Evolutionary conservation across 192 early-diverging fungal genomes (phyloP).

Genomic region (Haplosporangium gracile): DNA sequence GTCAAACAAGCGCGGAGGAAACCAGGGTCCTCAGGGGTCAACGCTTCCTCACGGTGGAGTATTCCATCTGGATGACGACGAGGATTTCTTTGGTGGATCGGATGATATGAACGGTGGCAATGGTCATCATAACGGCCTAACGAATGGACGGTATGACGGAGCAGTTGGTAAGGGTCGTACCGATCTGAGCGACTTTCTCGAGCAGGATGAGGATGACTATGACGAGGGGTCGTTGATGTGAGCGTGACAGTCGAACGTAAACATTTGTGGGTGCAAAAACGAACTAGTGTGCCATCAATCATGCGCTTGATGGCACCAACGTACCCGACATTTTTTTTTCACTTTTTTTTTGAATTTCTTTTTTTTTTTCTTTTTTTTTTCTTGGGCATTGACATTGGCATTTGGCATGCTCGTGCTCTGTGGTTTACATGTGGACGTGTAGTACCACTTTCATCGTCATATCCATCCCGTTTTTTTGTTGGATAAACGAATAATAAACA

Average conservation of each 20-base stretch:
- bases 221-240: conserved; percentile 39
- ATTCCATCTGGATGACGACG: conserved; percentile 44
- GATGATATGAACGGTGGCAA: background rate
- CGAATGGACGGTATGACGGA: background rate
- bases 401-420: background rate
- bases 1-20: background rate
- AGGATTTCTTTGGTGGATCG: background rate
- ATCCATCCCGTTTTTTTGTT: background rate
- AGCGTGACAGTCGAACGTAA: background rate
- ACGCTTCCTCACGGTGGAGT: conserved; percentile 47
- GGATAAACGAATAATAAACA: background rate
- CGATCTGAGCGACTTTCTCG: conserved; percentile 16
- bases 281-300: background rate
- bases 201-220: conserved; percentile 18
- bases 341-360: background rate
- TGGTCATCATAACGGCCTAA: conserved; percentile 1
- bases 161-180: background rate
- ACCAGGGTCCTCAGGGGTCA: conserved; percentile 5
- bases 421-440: background rate
- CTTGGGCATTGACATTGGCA: background rate
- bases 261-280: background rate
- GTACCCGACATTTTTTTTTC: background rate
- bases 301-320: background rate
- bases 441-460: background rate
- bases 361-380: conserved; percentile 27